Base-by-base conservation (phyloP, 106 monocot species). In the Phalaenopsis equestris region DNA sequence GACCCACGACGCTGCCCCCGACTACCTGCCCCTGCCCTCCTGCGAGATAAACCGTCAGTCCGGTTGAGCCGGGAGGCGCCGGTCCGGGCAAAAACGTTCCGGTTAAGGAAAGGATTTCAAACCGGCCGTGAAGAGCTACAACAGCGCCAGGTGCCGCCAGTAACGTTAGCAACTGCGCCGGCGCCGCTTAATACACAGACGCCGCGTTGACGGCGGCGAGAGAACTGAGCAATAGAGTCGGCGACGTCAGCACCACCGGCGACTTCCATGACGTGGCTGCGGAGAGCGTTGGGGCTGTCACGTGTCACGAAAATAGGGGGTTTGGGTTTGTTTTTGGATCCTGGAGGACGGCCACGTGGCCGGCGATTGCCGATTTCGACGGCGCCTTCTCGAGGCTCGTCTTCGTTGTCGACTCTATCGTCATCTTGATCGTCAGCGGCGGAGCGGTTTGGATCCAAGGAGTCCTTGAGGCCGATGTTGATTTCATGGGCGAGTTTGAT, bases 21-120 rank as follows among this genome's bases (percentile, higher is more conserved):
- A 85, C 81, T 73, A 85, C 85, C 81, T 85, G 85, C 24, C 85
- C 85, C 73, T 85, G 85, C 78, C 81, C 85, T 18, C 85, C 85
- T 0, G 85, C 77, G 17, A 85, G 73, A 76, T 80, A 85, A 17
- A 81, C 85, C 21, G 81, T 81, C 81, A 85, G 78, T 43, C 81
- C 85, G 4, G 80, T 70, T 1, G 85, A 37, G 2, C 77, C 77
- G 8, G 85, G 85, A 24, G 81, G 85, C 38, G 85, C 77, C 2
- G 81, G 85, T 3, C 80, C 80, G 16, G 85, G 85, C 2, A 85
- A 77, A 19, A 76, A 76, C n/a, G 76, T 76, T 10, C 76, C 76
- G 14, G 76, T 76, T 5, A 76, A 49, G 10, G 76, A 76, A 10
- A 76, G 76, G 10, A 76, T 49, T 24, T 76, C 76, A 14, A 76